Base-by-base conservation (phyloP, 768 basidiomycete genomes). In the Hortiboletus flavorubellus region DNA sequence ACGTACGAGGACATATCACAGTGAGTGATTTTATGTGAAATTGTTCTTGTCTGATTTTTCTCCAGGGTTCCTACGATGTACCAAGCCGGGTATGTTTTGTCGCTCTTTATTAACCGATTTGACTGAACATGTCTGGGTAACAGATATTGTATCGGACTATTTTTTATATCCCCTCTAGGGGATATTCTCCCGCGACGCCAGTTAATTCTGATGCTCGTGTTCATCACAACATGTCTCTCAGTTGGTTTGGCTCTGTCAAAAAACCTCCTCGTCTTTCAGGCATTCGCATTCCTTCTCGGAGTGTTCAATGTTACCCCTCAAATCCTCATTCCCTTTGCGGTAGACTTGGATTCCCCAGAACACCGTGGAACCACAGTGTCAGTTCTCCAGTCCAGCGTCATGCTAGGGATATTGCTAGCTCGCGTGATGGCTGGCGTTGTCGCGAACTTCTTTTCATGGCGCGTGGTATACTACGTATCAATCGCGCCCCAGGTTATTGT, bases 1-100 rank as follows among this genome's bases (percentile, higher is more conserved):
- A 59, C 71, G 16, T 69, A 74, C 44, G 51, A 60, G 37, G 60
- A 69, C 21, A 71, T 73, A 2, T 69, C 76, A n/a, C 46, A 21
- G 68, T 71, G 37, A 49, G 68, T 8, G 1, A 16, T 42, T 37
- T 53, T 18, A 33, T 18, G 12, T n/a, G 15, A n/a, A 26, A 39
- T 21, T 3, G 8, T 40, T 18, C 15, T 38, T 10, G 16, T 46
- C 51, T 65, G 21, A 69, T 45, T 12, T 35, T 43, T 16, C 12
- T 37, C 35, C 35, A 84, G 80, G 46, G 78, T 87, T 30, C 84
- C 85, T 11, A 83, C 86, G 1, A 74, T 88, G 21, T 69, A 85
- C 21, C 86, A 87, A 68, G 84, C 80, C 23, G 86, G 86, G 84
- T 82, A 68, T 47, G 72, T 62, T 7, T 31, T 16, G 2, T 30